phyloP scores from a whole-genome alignment of 108 stramenopile species.

The Conticribra guillardii region DNA sequence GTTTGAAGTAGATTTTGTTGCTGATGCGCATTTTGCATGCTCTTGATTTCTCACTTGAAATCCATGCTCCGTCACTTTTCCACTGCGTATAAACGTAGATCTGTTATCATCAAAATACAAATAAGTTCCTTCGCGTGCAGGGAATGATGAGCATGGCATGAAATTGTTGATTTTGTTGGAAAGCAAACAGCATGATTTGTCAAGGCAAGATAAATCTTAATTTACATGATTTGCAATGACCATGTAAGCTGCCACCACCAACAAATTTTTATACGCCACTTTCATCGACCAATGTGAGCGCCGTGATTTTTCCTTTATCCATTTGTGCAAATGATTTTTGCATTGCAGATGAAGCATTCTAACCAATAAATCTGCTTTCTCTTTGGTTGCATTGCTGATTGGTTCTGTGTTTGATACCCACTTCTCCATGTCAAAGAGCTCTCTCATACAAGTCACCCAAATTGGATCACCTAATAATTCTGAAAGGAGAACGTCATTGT shows the following conservation, averaged over 20 bases:
- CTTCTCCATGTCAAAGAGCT: not conserved
- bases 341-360: not conserved
- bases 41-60: no score
- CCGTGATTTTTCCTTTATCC: not conserved
- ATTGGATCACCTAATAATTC: not conserved
- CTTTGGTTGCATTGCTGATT: not conserved
- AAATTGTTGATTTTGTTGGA: constrained; percentile 3
- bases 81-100: not conserved
- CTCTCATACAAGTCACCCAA: not conserved
- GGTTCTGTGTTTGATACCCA: not conserved
- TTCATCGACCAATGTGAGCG: not conserved
- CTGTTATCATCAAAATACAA: constrained; percentile 3
- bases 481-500: no score
- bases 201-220: constrained; percentile 15
- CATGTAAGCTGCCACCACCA: constrained; percentile 26
- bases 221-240: constrained; percentile 1
- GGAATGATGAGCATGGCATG: constrained; percentile 6
- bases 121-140: constrained; percentile 4
- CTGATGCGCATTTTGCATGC: no score
- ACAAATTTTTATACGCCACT: constrained; percentile 12
- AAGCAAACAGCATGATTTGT: constrained; percentile 3
- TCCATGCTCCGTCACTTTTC: not conserved
- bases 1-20: no score
- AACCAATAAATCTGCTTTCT: constrained; percentile 21
- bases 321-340: not conserved